Evolutionary conservation across 2,329 filamentous ascomycete species (phyloP).

Genomic region (Apiospora hydei): DNA sequence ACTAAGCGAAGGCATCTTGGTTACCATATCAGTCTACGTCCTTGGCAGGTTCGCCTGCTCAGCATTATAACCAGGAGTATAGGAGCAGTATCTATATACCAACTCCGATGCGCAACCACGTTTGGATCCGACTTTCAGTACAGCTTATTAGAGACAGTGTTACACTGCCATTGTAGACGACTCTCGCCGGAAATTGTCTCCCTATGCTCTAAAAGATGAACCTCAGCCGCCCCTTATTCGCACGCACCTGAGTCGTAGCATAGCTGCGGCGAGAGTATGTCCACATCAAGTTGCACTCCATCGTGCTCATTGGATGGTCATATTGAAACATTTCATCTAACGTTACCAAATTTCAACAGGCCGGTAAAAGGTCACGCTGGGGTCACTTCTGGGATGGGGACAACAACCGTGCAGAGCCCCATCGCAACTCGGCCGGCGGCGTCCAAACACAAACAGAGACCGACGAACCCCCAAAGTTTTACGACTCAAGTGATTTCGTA

Average conservation of each 20-base stretch:
- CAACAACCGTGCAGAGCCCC: not conserved
- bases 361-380: not conserved
- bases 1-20: not conserved
- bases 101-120: too few species aligned
- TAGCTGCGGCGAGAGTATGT: not conserved
- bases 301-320: not conserved
- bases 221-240: not conserved
- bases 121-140: not conserved
- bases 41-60: not conserved
- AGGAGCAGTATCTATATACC: not conserved
- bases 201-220: not conserved
- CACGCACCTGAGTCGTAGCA: not conserved
- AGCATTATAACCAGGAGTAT: not conserved
- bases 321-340: not conserved
- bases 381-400: not conserved
- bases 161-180: not conserved
- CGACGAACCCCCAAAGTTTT: not conserved
- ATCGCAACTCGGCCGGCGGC: not conserved
- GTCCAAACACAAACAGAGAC: not conserved
- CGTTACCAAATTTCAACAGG: too few species aligned
- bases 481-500: not conserved
- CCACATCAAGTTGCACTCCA: not conserved
- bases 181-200: not conserved
- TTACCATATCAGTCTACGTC: not conserved
- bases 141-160: too few species aligned